These are phyloP conservation scores for Laguncularia racemosa DNA, from an alignment of 345 rosid genomes.

Conservation along the genomic window DNA sequence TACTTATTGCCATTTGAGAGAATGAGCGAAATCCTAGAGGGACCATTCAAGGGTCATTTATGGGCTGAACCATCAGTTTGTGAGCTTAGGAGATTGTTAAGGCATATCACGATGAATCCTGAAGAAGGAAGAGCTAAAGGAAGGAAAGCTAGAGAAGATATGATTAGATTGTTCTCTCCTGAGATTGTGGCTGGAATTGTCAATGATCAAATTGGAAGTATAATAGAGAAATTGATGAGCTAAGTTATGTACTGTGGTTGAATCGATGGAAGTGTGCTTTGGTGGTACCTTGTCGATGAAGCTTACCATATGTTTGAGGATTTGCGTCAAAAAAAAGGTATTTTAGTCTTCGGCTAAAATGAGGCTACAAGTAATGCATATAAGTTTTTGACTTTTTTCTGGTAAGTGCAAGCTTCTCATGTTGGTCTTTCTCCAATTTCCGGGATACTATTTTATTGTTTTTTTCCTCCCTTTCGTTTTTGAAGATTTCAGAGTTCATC, in stretches of 20 bases:
- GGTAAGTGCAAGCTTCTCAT: too few relatives aligned
- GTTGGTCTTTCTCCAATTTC: too few relatives aligned
- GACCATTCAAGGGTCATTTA: slow-evolving; percentile 71
- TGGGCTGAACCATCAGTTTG: slow-evolving; percentile 74
- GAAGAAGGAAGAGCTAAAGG: slow-evolving; percentile 59
- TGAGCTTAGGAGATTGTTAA: slow-evolving; percentile 56
- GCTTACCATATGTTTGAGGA: too few relatives aligned
- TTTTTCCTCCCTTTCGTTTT: too few relatives aligned
- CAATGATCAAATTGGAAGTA: slow-evolving; percentile 26
- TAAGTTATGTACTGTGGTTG: not conserved
- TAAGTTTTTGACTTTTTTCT: too few relatives aligned
- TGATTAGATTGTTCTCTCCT: slow-evolving; percentile 67
- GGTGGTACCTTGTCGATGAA: not conserved
- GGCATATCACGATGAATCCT: slow-evolving; percentile 36
- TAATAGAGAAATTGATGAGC: slow-evolving; percentile 18
- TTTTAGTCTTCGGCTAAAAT: not conserved
- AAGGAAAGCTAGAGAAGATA: slow-evolving; percentile 57
- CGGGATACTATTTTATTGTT: too few relatives aligned
- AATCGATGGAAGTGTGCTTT: too few relatives aligned
- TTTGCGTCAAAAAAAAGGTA: too few relatives aligned
- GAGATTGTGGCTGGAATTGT: slow-evolving; percentile 56
- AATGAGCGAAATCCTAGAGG: slow-evolving; percentile 58
- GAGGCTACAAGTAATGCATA: not conserved
- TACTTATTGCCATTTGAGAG: slow-evolving; percentile 55
- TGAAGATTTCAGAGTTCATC: too few relatives aligned